Conservation (phyloP, 2,329 filamentous ascomycete species). For the Aspergillus unguis region DNA sequence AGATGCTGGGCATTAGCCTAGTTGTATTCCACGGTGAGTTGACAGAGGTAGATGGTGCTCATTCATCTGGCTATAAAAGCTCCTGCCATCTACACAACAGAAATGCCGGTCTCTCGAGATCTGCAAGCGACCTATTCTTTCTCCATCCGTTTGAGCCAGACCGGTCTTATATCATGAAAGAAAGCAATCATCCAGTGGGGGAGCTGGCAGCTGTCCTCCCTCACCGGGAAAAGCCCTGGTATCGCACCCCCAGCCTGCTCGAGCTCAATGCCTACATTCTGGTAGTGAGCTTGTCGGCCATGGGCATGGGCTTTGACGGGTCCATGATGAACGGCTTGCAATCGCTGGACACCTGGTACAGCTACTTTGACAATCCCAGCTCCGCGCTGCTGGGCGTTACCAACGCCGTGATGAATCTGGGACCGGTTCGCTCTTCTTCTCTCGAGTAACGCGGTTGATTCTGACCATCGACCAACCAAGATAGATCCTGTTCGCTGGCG, state of each 20-base stretch:
- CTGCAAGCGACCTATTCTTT: no score
- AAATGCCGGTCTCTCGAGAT: no score
- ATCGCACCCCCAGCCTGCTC: neutral
- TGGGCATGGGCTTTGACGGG: slow-evolving; percentile 4
- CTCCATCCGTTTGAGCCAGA: neutral
- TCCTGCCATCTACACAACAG: no score
- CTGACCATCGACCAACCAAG: no score
- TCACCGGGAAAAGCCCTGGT: neutral
- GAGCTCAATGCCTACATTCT: neutral
- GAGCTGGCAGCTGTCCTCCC: neutral
- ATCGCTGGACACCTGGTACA: neutral
- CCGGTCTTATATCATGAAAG: neutral
- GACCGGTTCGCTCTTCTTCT: neutral
- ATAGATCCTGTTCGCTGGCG: neutral
- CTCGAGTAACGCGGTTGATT: neutral
- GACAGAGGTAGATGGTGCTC: no score
- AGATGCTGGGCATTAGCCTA: no score
- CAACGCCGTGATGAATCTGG: neutral
- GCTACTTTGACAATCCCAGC: slow-evolving; percentile 3
- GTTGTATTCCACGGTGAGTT: no score
- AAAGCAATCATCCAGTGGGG: neutral
- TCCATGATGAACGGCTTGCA: slow-evolving; percentile 8
- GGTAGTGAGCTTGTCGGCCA: neutral
- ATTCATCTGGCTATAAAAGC: no score
- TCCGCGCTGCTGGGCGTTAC: slow-evolving; percentile 3